Base-by-base conservation (phyloP, 768 basidiomycete species). In the Cystobasidium onofrii region DNA sequence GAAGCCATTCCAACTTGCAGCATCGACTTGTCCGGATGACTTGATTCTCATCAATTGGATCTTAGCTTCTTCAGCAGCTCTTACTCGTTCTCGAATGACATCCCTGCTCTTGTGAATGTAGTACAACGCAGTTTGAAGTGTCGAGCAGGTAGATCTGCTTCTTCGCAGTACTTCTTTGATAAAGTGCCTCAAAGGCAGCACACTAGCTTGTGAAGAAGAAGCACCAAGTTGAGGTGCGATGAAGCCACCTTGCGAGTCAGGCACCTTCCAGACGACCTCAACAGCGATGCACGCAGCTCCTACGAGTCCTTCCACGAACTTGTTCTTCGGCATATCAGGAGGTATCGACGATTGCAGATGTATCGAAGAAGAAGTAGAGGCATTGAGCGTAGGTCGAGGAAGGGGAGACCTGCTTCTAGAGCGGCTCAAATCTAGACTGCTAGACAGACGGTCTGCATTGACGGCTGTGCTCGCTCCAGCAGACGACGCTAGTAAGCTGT, bases 81-180 rank as follows among this genome's bases (percentile, higher is more conserved):
- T 81, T 61, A 86, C 82, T 12, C 91, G 83, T 57, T 88, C 87
- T 0, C 89, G 87, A 15, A 93, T 82, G 79, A 86, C 88, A 31
- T 83, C 79, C 4, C 90, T 88, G n/a, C 91, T 85, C 2, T 89
- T 90, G 80, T 92, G 90, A 15, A 94, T 83, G 76, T 78, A 79
- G 79, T 93, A 94, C 80, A 92, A 91, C 0, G 92, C 92, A 0
- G 91, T 90, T 80, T 94, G 91, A 9, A 95, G 84, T 1, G 92
- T 90, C 54, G 85, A 86, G 52, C 88, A 89, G 3, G 90, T 89
- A 0, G 91, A 93, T 60, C 90, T 86, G 15, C 90, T 92, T 43
- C 92, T 88, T 64, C 90, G 86, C 17, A 95, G 85, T 9, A 93
- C 89, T 81, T 95, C 91, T 79, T 91, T 89, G 33, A 95, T 90